These are phyloP conservation scores for Nannizziopsis barbatae DNA, from an alignment of 2,329 filamentous ascomycete genomes.

Conservation along the genomic window DNA sequence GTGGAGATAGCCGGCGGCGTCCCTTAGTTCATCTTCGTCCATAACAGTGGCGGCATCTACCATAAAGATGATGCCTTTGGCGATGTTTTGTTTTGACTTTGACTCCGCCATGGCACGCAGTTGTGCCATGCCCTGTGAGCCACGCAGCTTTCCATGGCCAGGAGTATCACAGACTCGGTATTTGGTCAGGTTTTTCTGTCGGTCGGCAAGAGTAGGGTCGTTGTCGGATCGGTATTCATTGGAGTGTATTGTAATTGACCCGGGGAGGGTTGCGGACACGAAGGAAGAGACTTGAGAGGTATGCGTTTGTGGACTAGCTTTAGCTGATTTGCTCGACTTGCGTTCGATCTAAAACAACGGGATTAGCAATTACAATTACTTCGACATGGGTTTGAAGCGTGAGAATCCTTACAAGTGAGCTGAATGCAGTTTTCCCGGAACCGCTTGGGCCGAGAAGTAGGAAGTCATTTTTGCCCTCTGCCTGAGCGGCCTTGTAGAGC, in stretches of 20 bases:
- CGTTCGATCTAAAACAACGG: conserved; percentile 31
- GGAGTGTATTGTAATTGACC: conserved; percentile 42
- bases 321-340: conserved; percentile 32
- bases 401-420: conserved; percentile 51
- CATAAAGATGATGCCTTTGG: conserved; percentile 66
- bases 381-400: neutral
- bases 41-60: conserved; percentile 67
- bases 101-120: conserved; percentile 28
- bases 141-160: conserved; percentile 85
- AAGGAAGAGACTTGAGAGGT: conserved; percentile 51
- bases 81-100: conserved; percentile 21
- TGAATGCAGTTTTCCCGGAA: conserved; percentile 75
- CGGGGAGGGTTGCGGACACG: conserved; percentile 46
- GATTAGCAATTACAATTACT: neutral
- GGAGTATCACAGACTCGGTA: conserved; percentile 59
- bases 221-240: conserved; percentile 55
- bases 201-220: conserved; percentile 53
- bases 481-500: conserved; percentile 55
- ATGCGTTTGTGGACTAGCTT: conserved; percentile 40
- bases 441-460: conserved; percentile 72
- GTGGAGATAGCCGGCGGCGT: conserved; percentile 75
- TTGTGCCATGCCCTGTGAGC: conserved; percentile 39
- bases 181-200: conserved; percentile 26
- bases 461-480: conserved; percentile 57
- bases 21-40: conserved; percentile 43